Percentiles rank a stretch among this genome's conserved stretches.
phyloP scores from a whole-genome alignment of 257 asterid species.

The Capsicum chinense region DNA sequence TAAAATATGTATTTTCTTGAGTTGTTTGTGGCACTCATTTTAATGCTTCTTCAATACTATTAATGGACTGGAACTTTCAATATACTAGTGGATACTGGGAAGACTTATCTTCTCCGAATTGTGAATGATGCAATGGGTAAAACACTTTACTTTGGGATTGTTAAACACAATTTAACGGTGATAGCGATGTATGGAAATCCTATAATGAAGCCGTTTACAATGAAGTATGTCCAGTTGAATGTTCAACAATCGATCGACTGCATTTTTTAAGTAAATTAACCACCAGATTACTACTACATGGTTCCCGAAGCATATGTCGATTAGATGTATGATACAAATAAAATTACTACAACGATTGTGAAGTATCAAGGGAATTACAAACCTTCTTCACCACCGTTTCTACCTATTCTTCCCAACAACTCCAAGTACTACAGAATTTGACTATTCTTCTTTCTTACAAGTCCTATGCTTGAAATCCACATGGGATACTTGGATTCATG shows the following conservation, averaged over 20 bases:
- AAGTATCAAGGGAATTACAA: too few species aligned
- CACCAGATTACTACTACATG: too few species aligned
- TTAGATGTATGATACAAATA: too few species aligned
- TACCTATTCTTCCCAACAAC: neutral
- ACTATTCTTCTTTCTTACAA: too few species aligned
- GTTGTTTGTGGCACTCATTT: neutral
- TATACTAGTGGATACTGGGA: slow-evolving; percentile 8
- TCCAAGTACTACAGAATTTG: too few species aligned
- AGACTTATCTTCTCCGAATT: slow-evolving; percentile 32
- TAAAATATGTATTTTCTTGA: neutral
- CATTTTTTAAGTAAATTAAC: neutral
- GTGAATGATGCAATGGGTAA: slow-evolving; percentile 22
- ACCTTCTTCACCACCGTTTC: too few species aligned
- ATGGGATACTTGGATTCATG: too few species aligned
- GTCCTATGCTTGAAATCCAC: too few species aligned
- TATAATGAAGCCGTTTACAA: neutral
- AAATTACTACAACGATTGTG: too few species aligned
- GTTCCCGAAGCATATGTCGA: too few species aligned
- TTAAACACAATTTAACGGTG: slow-evolving; percentile 13
- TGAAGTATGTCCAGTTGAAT: neutral
- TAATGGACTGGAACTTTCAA: slow-evolving; percentile 4
- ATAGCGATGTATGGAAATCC: neutral
- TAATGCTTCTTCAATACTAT: neutral
- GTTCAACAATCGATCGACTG: neutral
- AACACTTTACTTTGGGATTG: slow-evolving; percentile 30